Conservation (phyloP, 108 stramenopile genomes). For the Pseudonitzschia delicatissima region DNA sequence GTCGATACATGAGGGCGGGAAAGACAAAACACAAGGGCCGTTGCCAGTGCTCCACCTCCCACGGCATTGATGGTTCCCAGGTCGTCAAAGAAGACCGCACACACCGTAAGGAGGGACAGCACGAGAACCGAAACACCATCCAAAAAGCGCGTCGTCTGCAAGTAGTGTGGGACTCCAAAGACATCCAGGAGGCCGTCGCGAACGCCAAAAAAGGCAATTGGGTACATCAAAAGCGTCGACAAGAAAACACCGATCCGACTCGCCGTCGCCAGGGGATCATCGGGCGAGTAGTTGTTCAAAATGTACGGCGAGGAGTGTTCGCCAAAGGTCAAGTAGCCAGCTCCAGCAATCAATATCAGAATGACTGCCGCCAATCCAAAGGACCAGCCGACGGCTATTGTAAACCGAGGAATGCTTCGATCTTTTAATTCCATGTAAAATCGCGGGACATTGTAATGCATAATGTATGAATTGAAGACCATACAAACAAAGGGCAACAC, state of each 20-base stretch:
- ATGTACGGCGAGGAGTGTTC: slow-evolving; percentile 61
- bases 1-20: slow-evolving; percentile 77
- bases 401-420: slow-evolving; percentile 55
- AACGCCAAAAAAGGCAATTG: slow-evolving; percentile 84
- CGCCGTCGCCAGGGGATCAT: slow-evolving; percentile 68
- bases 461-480: slow-evolving; percentile 38
- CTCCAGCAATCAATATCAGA: slow-evolving; percentile 57
- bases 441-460: slow-evolving; percentile 86
- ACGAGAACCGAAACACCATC: slow-evolving; percentile 54
- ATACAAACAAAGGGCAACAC: slow-evolving; percentile 53
- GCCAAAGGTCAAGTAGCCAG: slow-evolving; percentile 83
- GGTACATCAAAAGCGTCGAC: slow-evolving; percentile 76
- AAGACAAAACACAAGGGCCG: slow-evolving; percentile 77
- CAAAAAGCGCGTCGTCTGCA: slow-evolving; percentile 52
- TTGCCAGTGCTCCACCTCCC: slow-evolving; percentile 82
- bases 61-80: slow-evolving; percentile 65
- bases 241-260: slow-evolving; percentile 71
- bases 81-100: slow-evolving; percentile 47
- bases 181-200: slow-evolving; percentile 78
- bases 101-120: slow-evolving; percentile 36
- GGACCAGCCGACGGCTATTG: slow-evolving; percentile 46
- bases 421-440: slow-evolving; percentile 82
- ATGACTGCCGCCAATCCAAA: slow-evolving; percentile 55
- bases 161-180: slow-evolving; percentile 49
- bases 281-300: slow-evolving; percentile 79